These are phyloP conservation scores for Dictyostelium capitatum DNA, from an alignment of 78 protist species.

Conservation along the genomic window DNA sequence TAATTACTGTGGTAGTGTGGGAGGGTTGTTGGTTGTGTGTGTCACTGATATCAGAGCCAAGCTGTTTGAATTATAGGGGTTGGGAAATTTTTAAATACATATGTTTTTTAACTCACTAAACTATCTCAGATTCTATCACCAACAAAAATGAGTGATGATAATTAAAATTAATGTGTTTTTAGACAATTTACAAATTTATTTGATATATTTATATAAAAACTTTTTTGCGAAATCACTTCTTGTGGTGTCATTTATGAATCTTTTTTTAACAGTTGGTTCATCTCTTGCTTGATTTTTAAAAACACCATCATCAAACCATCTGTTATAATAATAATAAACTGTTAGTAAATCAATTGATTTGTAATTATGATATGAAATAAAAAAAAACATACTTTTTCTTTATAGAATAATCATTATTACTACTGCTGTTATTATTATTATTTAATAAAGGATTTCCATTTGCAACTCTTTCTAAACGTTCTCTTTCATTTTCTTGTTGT, in stretches of 20 bases:
- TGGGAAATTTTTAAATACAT: no score
- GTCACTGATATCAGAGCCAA: no score
- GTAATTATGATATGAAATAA: background rate
- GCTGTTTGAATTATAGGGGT: no score
- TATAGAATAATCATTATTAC: conserved; percentile 16
- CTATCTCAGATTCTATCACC: no score
- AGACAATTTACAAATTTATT: background rate
- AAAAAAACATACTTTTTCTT: conserved; percentile 65
- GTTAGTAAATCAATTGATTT: no score
- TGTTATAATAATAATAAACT: no score
- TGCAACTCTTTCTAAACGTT: conserved; percentile 29
- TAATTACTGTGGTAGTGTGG: no score
- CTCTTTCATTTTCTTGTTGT: conserved; percentile 21
- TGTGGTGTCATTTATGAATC: conserved; percentile 78
- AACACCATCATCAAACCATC: conserved; percentile 71
- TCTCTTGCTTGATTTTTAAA: conserved; percentile 79
- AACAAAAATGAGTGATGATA: no score
- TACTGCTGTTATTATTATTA: background rate
- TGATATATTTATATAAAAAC: conserved; percentile 47
- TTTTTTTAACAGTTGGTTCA: conserved; percentile 67
- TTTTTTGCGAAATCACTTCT: conserved; percentile 77
- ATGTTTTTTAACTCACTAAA: no score
- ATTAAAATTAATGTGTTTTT: no score
- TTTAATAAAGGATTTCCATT: conserved; percentile 67
- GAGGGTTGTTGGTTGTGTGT: no score